Evolutionary conservation across 1,284 basidiomycete species (phyloP), one percentile per base, ranked within the genome.

Genomic region (Trametes pubescens): DNA sequence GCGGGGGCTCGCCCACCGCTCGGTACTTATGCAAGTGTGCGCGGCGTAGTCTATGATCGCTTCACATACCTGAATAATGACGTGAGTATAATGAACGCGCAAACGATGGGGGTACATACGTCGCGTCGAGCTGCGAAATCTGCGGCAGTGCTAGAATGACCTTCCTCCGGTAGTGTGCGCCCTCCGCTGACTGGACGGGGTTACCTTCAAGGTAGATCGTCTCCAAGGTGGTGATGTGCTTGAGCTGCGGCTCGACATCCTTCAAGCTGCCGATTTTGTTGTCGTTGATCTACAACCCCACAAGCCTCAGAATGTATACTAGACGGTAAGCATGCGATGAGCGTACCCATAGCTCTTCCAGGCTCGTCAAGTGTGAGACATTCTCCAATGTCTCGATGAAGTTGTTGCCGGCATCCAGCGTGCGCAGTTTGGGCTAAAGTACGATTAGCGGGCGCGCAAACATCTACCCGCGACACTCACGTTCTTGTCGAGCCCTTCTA

Each of bases 201-300:
- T 99, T 99, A 8, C 89, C 91, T 78, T 99, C 97, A 35, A 99
- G 85, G 76, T 99, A 99, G 9, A 99, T 84, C 1, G 98, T 99
- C 74, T 92, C 86, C 14, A 99, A 83, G 3, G 86, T 82, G 2
- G 79, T 61, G 43, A 93, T 81, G n/a, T 84, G 79, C 35, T 85
- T 83, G n/a, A 98, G 85, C 74, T 98, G 86, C 0, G 81, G 75
- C 61, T 94, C 92, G 22, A 99, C 78, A 2, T 85, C 82, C 14
- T 80, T 83, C 8, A 98, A 78, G 62, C 88, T 84, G 2, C 86
- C 78, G 57, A 99, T 92, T 73, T 90, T 82, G 79, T 99, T 99
- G 71, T 93, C 86, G 74, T 92, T 98, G 65, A 96, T 88, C 95
- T 97, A 73, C 9, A 10, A 58, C 34, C n/a, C n/a, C 21, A 13